Conservation (phyloP, 768 basidiomycete genomes). For the Neoboletus subvelutipes region DNA sequence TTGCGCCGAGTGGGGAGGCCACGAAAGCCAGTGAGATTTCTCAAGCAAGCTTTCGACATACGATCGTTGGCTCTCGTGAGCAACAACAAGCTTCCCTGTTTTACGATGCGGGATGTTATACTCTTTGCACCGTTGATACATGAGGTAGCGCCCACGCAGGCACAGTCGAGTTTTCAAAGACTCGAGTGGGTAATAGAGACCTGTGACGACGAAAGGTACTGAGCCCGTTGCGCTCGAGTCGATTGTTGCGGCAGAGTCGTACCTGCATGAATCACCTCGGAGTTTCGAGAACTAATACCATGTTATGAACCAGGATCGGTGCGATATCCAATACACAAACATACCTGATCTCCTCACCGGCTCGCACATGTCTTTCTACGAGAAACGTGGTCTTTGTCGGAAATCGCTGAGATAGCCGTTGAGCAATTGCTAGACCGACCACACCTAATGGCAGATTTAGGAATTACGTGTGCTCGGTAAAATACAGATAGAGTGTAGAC, state of each 20-base stretch:
- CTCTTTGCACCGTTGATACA: slow-evolving; percentile 72
- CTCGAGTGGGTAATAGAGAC: slow-evolving; percentile 77
- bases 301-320: not conserved
- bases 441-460: slow-evolving; percentile 49
- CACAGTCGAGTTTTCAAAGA: slow-evolving; percentile 88
- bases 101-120: slow-evolving; percentile 67
- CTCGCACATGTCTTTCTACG: slow-evolving; percentile 70
- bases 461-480: not conserved
- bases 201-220: slow-evolving; percentile 36
- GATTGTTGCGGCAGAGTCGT: not conserved
- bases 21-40: slow-evolving; percentile 55
- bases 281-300: slow-evolving; percentile 75
- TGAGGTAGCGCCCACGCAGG: slow-evolving; percentile 77
- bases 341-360: slow-evolving; percentile 87
- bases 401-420: slow-evolving; percentile 63
- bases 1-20: slow-evolving; percentile 44
- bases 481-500: not conserved
- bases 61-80: slow-evolving; percentile 56
- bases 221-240: not conserved
- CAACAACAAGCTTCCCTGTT: slow-evolving; percentile 90
- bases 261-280: slow-evolving; percentile 94
- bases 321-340: not conserved
- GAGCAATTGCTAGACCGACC: slow-evolving; percentile 84
- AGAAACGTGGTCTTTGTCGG: slow-evolving; percentile 72
- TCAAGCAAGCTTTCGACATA: slow-evolving; percentile 72